These are phyloP conservation scores for Astrothelium subdiscretum DNA, from an alignment of 495 filamentous ascomycete species.

Conservation along the genomic window DNA sequence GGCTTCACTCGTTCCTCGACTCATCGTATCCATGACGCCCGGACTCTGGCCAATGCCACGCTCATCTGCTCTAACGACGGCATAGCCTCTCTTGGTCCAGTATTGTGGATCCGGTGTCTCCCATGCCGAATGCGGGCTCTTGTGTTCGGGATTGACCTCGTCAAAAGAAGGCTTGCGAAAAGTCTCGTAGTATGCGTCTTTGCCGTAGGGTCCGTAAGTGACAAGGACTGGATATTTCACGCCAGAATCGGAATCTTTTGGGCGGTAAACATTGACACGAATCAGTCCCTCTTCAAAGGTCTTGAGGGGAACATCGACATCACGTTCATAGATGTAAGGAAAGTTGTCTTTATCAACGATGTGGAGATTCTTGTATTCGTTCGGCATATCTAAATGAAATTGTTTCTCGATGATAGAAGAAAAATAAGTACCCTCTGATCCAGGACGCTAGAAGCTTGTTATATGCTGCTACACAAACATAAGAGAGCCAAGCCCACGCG, in stretches of 20 bases:
- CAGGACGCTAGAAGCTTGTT: not conserved
- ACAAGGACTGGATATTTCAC: conserved; percentile 37
- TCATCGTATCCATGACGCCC: conserved; percentile 50
- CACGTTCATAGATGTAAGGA: conserved; percentile 31
- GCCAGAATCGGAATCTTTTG: conserved; percentile 13
- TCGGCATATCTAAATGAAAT: conserved; percentile 6
- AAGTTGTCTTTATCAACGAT: conserved; percentile 30
- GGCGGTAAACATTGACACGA: conserved; percentile 25
- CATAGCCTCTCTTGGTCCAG: conserved; percentile 52
- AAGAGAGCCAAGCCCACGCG: not conserved
- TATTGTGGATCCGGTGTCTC: conserved; percentile 52
- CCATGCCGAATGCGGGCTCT: conserved; percentile 41
- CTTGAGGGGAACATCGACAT: conserved; percentile 25
- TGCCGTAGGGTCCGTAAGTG: conserved; percentile 55
- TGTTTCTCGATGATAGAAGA: not conserved
- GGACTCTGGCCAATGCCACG: conserved; percentile 46
- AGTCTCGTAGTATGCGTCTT: conserved; percentile 42
- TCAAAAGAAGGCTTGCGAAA: conserved; percentile 37
- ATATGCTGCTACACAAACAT: too few species aligned
- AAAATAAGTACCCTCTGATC: not conserved
- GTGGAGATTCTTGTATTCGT: conserved; percentile 10
- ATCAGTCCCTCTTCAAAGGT: conserved; percentile 10
- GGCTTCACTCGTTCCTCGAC: conserved; percentile 41
- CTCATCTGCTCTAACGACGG: conserved; percentile 49
- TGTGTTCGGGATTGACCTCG: conserved; percentile 38